Conservation (phyloP, 305 asterid species). For the Fraxinus baroniana region DNA sequence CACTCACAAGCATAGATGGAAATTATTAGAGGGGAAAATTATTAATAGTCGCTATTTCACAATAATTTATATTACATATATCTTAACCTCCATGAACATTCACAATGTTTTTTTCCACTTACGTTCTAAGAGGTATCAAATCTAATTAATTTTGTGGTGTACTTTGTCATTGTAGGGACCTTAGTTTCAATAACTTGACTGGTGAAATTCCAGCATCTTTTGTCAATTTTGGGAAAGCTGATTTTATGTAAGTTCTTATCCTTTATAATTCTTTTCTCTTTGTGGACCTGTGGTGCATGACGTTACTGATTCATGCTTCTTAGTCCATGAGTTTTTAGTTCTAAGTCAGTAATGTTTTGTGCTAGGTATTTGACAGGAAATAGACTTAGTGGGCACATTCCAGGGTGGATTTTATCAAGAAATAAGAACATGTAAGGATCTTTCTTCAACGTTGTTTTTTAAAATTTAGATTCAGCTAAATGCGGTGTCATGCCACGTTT, state of each 20-base stretch:
- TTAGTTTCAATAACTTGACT: conserved; percentile 73
- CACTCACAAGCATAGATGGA: not conserved
- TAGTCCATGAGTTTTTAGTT: not conserved
- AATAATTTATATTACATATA: not conserved
- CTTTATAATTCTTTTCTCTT: conserved; percentile 14
- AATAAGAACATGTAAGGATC: conserved; percentile 70
- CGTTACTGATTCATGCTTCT: not conserved
- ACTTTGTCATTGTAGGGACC: conserved; percentile 63
- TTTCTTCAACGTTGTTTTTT: conserved; percentile 6
- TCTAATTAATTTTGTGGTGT: not conserved
- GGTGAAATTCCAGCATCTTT: conserved; percentile 74
- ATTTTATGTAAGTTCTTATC: conserved; percentile 65
- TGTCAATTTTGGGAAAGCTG: conserved; percentile 44
- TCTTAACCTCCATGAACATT: not conserved
- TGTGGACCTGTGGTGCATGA: not conserved
- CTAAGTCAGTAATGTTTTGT: conserved; percentile 16
- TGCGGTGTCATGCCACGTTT: not conserved
- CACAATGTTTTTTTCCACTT: not conserved
- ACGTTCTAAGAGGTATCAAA: not conserved
- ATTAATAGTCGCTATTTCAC: not conserved
- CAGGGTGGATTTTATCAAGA: conserved; percentile 61
- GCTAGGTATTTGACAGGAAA: conserved; percentile 78
- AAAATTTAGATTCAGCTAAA: not conserved
- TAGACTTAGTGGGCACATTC: conserved; percentile 67
- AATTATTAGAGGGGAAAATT: not conserved